Evolutionary conservation across 345 rosid genomes (phyloP).

Genomic region (Brassica napus): Da-Ae NC_063439.1:28411001-28411500

Average conservation of each 20-base stretch:
- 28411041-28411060: not conserved
- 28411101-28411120: slow-evolving; percentile 93
- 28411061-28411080: slow-evolving; percentile 17
- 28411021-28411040: not conserved
- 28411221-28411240: not conserved
- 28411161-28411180: slow-evolving; percentile 84
- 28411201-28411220: slow-evolving; percentile 1
- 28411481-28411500: slow-evolving; percentile 97
- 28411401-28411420: not conserved
- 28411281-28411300: slow-evolving; percentile 91
- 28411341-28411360: slow-evolving; percentile 91
- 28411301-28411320: slow-evolving; percentile 97
- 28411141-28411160: slow-evolving; percentile 96
- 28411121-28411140: slow-evolving; percentile 94
- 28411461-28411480: slow-evolving; percentile 85
- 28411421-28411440: not conserved
- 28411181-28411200: slow-evolving; percentile 48
- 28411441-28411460: slow-evolving; percentile 88
- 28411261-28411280: slow-evolving; percentile 84
- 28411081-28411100: slow-evolving; percentile 93
- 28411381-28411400: slow-evolving; percentile 9
- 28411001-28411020: slow-evolving; percentile 13
- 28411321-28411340: slow-evolving; percentile 88
- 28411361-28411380: slow-evolving; percentile 83
- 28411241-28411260: not conserved